These are phyloP conservation scores for Cynara cardunculus DNA, from an alignment of 129 eudicot species.

Conservation along the genomic window DNA sequence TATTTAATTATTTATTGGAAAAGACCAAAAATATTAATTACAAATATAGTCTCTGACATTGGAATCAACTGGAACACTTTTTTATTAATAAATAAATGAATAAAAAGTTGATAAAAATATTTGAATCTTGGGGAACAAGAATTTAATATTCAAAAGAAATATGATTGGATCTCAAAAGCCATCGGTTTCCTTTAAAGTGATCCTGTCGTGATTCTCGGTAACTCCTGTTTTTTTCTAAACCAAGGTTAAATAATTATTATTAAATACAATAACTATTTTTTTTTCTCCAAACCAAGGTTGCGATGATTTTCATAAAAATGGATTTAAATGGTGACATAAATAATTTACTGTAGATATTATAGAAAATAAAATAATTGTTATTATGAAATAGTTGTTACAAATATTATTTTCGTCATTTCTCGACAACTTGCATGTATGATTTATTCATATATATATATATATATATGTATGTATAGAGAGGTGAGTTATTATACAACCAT, in stretches of 20 bases:
- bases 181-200: too few relatives aligned
- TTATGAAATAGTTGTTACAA: too few relatives aligned
- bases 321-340: neutral
- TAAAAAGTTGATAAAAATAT: neutral
- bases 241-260: neutral
- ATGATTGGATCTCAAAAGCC: slow-evolving; percentile 16
- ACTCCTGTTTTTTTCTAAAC: neutral
- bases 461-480: too few relatives aligned
- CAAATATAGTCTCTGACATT: neutral
- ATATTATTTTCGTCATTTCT: too few relatives aligned
- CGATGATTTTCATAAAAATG: neutral
- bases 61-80: neutral
- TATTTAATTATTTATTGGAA: neutral
- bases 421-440: too few relatives aligned
- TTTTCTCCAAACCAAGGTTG: neutral
- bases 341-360: too few relatives aligned
- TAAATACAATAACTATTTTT: too few relatives aligned
- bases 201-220: neutral
- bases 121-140: neutral
- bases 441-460: too few relatives aligned
- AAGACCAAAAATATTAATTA: neutral
- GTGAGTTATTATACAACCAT: too few relatives aligned
- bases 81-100: neutral
- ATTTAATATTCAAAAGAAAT: neutral
- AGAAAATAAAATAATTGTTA: too few relatives aligned